Percentiles rank a stretch among this genome's conserved stretches.
These are phyloP conservation scores for Achlya hypogyna DNA, from an alignment of 352 stramenopile genomes.

Conservation along the genomic window DNA sequence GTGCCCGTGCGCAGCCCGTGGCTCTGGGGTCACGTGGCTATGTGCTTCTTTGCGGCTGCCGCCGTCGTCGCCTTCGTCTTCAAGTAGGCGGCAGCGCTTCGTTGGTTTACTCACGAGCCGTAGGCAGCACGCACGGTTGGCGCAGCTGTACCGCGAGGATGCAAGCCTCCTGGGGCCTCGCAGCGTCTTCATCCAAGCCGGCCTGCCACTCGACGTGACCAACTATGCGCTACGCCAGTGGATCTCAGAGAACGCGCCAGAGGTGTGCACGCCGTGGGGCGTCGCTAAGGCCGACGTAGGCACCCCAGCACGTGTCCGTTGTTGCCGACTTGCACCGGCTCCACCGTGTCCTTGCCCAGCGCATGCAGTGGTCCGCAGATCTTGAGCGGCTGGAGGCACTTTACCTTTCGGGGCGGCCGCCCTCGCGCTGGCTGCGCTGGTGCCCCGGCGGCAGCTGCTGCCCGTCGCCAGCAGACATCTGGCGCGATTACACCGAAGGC, in stretches of 20 bases:
- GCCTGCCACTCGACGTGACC: slow-evolving; percentile 41
- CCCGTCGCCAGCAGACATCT: slow-evolving; percentile 34
- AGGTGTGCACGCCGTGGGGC: too few relatives aligned
- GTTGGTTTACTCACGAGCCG: not conserved
- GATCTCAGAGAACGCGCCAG: slow-evolving; percentile 30
- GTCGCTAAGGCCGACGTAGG: not conserved
- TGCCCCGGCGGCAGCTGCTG: slow-evolving; percentile 44
- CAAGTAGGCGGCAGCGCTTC: not conserved
- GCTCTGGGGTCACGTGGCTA: slow-evolving; percentile 65
- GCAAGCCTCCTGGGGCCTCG: slow-evolving; percentile 57
- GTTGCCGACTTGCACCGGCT: slow-evolving; percentile 50
- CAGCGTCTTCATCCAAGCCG: slow-evolving; percentile 60
- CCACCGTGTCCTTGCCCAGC: slow-evolving; percentile 41
- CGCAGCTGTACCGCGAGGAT: slow-evolving; percentile 36
- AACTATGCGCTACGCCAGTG: slow-evolving; percentile 30
- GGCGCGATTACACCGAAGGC: slow-evolving; percentile 37
- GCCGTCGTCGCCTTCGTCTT: slow-evolving; percentile 40
- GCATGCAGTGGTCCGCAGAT: slow-evolving; percentile 34
- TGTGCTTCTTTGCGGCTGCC: slow-evolving; percentile 56
- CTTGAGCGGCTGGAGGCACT: slow-evolving; percentile 42
- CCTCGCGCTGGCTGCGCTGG: slow-evolving; percentile 52
- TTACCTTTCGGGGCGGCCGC: slow-evolving; percentile 36
- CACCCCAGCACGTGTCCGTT: slow-evolving; percentile 47
- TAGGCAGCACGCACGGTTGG: slow-evolving; percentile 41
- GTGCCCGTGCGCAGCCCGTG: slow-evolving; percentile 65